Conservation (phyloP, 164 flowering plant species). For the Sextonia rubra region DNA sequence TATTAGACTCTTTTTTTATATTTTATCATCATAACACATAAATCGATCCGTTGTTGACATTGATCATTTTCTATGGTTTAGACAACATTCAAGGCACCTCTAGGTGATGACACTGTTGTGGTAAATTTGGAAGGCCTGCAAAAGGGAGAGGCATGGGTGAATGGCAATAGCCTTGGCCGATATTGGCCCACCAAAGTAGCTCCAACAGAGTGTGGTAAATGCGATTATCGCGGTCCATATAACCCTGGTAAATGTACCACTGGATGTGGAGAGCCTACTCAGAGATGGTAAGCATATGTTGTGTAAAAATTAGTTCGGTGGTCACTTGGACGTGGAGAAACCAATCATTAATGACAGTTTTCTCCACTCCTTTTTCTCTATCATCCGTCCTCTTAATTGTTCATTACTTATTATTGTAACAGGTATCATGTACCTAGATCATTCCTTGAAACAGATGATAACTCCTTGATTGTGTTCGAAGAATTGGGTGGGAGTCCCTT, state of each 20-base stretch:
- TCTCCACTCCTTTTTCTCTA: too few relatives aligned
- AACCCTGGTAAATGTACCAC: conserved; percentile 30
- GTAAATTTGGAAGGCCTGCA: conserved; percentile 63
- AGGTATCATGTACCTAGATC: conserved; percentile 71
- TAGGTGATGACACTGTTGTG: conserved; percentile 60
- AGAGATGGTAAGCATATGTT: conserved; percentile 39
- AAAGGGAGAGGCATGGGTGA: conserved; percentile 77
- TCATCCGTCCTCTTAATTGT: not conserved
- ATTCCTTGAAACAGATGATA: conserved; percentile 25
- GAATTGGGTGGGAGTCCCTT: conserved; percentile 62
- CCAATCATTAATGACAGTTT: too few relatives aligned
- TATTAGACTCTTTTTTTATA: too few relatives aligned
- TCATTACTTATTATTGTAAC: not conserved
- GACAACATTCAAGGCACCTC: conserved; percentile 63
- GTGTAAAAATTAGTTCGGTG: too few relatives aligned
- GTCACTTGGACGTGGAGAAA: too few relatives aligned
- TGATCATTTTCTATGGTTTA: conserved; percentile 1
- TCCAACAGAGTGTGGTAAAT: conserved; percentile 32
- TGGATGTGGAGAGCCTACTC: conserved; percentile 62
- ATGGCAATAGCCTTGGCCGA: conserved; percentile 61
- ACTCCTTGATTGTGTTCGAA: conserved; percentile 53
- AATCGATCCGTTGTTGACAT: not conserved
- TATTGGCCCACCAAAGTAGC: conserved; percentile 55
- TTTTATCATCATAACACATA: not conserved
- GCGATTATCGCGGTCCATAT: conserved; percentile 68